These are phyloP conservation scores for Vitis rupestris DNA, from an alignment of 164 flowering plant genomes.

Conservation along the genomic window DNA sequence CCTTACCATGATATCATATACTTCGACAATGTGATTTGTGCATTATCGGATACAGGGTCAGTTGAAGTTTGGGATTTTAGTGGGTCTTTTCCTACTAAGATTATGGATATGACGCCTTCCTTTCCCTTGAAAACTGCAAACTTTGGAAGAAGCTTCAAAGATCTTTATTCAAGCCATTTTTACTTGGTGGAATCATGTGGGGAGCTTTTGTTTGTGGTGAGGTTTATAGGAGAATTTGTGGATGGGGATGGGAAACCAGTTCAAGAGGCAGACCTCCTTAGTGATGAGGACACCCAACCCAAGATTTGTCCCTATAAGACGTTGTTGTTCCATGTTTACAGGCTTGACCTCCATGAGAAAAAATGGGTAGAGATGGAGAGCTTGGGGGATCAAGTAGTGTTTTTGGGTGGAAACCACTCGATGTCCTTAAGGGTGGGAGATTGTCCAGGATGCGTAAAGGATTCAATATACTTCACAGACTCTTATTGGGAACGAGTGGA, in stretches of 20 bases:
- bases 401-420: slow-evolving; percentile 13
- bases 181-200: slow-evolving; percentile 3
- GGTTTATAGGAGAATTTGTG: background rate
- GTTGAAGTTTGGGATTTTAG: slow-evolving; percentile 6
- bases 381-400: slow-evolving; percentile 10
- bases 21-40: background rate
- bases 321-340: background rate
- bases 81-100: background rate
- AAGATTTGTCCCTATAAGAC: background rate
- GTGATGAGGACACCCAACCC: background rate
- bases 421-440: background rate
- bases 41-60: background rate
- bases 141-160: too few relatives aligned
- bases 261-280: background rate
- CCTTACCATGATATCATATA: background rate
- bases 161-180: background rate
- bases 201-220: background rate
- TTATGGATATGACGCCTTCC: background rate
- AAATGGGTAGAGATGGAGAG: slow-evolving; percentile 12
- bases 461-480: slow-evolving; percentile 16
- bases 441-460: background rate
- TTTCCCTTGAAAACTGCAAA: background rate
- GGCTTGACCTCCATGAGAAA: background rate
- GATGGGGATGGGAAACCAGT: too few relatives aligned
- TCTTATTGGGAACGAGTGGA: slow-evolving; percentile 10